phyloP scores from a whole-genome alignment of 345 rosid genomes.

The Crucihimalaya himalaica region DNA sequence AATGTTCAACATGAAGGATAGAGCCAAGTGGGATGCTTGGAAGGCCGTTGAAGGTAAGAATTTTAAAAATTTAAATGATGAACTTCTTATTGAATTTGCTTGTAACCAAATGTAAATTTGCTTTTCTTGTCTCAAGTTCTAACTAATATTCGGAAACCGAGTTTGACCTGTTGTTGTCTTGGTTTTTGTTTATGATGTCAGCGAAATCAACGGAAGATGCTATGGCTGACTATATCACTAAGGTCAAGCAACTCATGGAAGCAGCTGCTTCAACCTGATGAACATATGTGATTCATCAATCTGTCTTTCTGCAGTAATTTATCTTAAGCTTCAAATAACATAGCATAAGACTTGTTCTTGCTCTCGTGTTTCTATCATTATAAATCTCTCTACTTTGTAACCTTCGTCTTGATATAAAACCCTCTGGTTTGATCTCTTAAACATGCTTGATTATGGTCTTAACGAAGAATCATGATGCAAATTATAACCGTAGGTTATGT shows the following conservation, averaged over 20 bases:
- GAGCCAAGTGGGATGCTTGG: slow-evolving; percentile 99
- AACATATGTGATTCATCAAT: slow-evolving; percentile 18
- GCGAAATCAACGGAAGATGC: slow-evolving; percentile 76
- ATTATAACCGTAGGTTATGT: not conserved
- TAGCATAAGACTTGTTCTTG: slow-evolving; percentile 33
- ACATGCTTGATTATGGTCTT: not conserved
- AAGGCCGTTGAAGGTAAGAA: slow-evolving; percentile 82
- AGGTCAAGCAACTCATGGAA: slow-evolving; percentile 75
- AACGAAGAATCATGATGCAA: not conserved
- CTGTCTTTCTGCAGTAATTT: slow-evolving; percentile 2
- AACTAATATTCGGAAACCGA: not conserved
- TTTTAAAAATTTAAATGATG: not conserved
- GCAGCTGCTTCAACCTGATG: slow-evolving; percentile 51
- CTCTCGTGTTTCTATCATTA: slow-evolving; percentile 26
- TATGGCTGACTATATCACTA: slow-evolving; percentile 73
- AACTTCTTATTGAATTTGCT: not conserved
- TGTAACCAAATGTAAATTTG: not conserved
- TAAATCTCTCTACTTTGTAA: slow-evolving; percentile 15
- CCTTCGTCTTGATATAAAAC: slow-evolving; percentile 7
- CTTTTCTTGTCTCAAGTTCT: not conserved
- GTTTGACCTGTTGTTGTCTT: not conserved
- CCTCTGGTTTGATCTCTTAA: slow-evolving; percentile 3
- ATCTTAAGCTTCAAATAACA: slow-evolving; percentile 32
- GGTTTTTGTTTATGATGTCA: slow-evolving; percentile 23
- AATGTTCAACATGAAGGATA: slow-evolving; percentile 73